These are phyloP conservation scores for Solanum commersonii DNA, from an alignment of 257 asterid species.

Conservation along the genomic window DNA sequence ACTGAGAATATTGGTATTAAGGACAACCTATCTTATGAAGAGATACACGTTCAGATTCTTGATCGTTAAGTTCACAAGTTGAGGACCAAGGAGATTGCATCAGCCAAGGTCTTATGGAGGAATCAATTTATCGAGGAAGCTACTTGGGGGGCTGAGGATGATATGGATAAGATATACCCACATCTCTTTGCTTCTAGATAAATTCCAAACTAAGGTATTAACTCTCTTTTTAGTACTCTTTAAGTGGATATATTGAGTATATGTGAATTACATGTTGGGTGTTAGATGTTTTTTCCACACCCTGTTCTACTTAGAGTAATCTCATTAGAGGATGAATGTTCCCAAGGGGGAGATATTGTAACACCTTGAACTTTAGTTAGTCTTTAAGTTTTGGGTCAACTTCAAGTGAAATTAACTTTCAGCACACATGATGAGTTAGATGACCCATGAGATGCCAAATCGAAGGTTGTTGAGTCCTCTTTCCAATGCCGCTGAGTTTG, in stretches of 20 bases:
- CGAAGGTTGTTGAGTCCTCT: background rate
- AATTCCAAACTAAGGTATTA: background rate
- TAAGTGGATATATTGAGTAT: background rate
- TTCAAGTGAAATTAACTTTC: background rate
- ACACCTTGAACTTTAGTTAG: background rate
- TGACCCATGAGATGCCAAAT: background rate
- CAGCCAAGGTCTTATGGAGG: background rate
- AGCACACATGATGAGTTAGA: background rate
- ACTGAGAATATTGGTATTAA: background rate
- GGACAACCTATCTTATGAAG: too few species aligned
- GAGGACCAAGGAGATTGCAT: background rate
- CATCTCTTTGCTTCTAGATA: background rate
- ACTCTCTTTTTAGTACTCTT: background rate
- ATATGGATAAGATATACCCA: background rate
- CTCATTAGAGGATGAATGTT: background rate
- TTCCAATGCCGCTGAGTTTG: background rate
- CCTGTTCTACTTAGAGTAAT: too few species aligned
- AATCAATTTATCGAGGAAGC: background rate
- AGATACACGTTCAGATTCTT: background rate
- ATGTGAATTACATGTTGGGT: background rate
- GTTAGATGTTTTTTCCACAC: too few species aligned
- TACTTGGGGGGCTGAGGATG: background rate
- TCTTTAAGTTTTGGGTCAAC: background rate
- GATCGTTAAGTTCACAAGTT: background rate
- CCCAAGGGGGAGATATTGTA: background rate